phyloP scores from a whole-genome alignment of 2,329 filamentous ascomycete species.

The Penicillium corylophilum region DNA sequence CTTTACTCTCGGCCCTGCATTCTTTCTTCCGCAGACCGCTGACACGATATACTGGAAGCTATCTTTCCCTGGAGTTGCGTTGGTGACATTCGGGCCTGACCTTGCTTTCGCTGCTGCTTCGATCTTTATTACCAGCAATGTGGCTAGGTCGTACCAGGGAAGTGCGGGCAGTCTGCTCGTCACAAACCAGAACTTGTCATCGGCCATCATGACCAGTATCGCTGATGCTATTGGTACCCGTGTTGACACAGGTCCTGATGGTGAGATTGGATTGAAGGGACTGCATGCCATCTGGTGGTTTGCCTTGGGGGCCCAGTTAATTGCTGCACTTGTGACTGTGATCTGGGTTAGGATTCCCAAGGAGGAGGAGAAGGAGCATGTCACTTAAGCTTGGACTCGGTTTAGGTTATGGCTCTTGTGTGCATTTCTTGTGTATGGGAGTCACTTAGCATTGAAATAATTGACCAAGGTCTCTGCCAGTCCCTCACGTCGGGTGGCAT shows the following conservation, averaged over 20 bases:
- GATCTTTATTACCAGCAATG: constrained; percentile 51
- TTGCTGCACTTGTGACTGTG: constrained; percentile 37
- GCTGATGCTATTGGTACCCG: constrained; percentile 39
- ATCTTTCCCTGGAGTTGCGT: constrained; percentile 45
- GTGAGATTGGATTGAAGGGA: constrained; percentile 33
- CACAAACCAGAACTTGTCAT: constrained; percentile 49
- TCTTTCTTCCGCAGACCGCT: constrained; percentile 44
- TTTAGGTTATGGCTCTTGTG: background rate
- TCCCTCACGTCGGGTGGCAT: no score
- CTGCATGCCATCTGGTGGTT: constrained; percentile 46
- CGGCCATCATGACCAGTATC: constrained; percentile 41
- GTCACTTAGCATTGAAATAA: background rate
- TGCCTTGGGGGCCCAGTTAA: constrained; percentile 36
- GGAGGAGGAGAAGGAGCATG: constrained; percentile 40
- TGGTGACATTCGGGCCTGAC: constrained; percentile 51
- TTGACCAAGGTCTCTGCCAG: background rate
- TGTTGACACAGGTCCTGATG: constrained; percentile 22
- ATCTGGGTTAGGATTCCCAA: constrained; percentile 44
- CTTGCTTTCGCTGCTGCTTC: constrained; percentile 49
- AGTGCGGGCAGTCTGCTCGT: constrained; percentile 48
- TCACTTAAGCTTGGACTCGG: constrained; percentile 15
- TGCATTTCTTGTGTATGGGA: background rate
- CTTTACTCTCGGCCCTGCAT: constrained; percentile 39
- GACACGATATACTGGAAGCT: constrained; percentile 48
- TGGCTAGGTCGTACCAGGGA: constrained; percentile 49